Percentiles rank a stretch among this genome's conserved stretches.
Evolutionary conservation across 768 basidiomycete species (phyloP).

Genomic region (Albatrellus ellisii): DNA sequence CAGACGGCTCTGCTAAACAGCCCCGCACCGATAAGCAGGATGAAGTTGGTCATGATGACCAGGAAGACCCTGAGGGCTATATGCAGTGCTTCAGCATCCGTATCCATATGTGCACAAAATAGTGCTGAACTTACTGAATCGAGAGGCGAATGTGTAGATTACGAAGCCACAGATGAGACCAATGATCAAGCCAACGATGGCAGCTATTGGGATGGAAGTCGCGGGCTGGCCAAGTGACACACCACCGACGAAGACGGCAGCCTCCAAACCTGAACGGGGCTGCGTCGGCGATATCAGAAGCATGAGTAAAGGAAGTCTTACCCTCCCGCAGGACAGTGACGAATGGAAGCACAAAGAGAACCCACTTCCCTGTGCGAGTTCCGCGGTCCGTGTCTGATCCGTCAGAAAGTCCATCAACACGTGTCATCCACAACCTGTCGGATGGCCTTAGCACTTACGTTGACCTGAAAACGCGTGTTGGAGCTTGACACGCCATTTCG

Average conservation of each 20-base stretch:
- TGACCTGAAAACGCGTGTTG: conserved; percentile 57
- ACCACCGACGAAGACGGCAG: conserved; percentile 87
- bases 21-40: conserved; percentile 90
- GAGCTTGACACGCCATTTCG: conserved; percentile 92
- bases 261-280: conserved; percentile 93
- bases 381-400: conserved; percentile 34
- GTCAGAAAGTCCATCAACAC: too few species aligned
- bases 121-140: conserved; percentile 37
- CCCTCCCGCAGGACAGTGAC: conserved; percentile 90
- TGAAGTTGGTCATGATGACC: conserved; percentile 79
- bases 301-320: too few species aligned
- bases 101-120: neutral
- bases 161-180: conserved; percentile 64
- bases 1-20: conserved; percentile 75
- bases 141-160: conserved; percentile 71
- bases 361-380: conserved; percentile 61
- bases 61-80: conserved; percentile 78
- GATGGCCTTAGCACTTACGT: conserved; percentile 23
- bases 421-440: neutral
- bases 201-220: conserved; percentile 78
- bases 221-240: conserved; percentile 80
- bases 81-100: neutral
- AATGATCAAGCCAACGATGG: conserved; percentile 71
- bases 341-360: conserved; percentile 79
- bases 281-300: too few species aligned